Evolutionary conservation across 305 asterid genomes (phyloP).

Genomic region (Lippia alba): DNA sequence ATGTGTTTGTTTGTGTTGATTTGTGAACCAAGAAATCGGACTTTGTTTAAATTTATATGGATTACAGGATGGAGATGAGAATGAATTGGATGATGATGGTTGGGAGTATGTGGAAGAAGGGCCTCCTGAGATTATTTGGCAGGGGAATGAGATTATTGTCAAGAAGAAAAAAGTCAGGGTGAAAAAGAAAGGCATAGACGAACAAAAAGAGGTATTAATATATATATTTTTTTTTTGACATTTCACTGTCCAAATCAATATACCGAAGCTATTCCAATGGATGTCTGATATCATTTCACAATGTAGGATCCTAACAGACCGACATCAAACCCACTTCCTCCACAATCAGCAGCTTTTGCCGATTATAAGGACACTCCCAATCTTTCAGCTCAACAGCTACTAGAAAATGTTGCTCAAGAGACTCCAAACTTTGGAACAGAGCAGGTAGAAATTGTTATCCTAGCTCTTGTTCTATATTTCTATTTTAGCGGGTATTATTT

Average conservation of each 20-base stretch:
- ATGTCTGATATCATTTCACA: slow-evolving; percentile 30
- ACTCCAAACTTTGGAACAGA: slow-evolving; percentile 98
- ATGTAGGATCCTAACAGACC: slow-evolving; percentile 84
- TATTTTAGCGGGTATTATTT: slow-evolving; percentile 13
- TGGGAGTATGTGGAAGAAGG: slow-evolving; percentile 98
- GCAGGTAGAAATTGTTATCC: slow-evolving; percentile 57
- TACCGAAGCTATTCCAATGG: slow-evolving; percentile 9
- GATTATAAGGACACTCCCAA: slow-evolving; percentile 56
- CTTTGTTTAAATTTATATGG: neutral
- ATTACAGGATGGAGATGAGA: slow-evolving; percentile 55
- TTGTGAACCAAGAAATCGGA: slow-evolving; percentile 5
- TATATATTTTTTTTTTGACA: slow-evolving; percentile 13
- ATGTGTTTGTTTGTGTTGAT: slow-evolving; percentile 22
- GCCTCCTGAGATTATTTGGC: slow-evolving; percentile 97
- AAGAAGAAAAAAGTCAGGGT: slow-evolving; percentile 85
- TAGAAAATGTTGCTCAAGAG: slow-evolving; percentile 87
- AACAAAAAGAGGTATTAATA: slow-evolving; percentile 59
- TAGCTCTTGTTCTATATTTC: slow-evolving; percentile 20
- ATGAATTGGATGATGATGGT: slow-evolving; percentile 62
- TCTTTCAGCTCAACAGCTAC: slow-evolving; percentile 82
- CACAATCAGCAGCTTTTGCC: slow-evolving; percentile 78
- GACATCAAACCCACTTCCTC: slow-evolving; percentile 96
- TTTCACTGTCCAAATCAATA: slow-evolving; percentile 12
- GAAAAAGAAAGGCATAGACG: slow-evolving; percentile 62
- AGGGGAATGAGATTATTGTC: slow-evolving; percentile 95